Base-by-base conservation (phyloP, 2,329 filamentous ascomycete genomes). In the Aspergillus floridensis region DNA sequence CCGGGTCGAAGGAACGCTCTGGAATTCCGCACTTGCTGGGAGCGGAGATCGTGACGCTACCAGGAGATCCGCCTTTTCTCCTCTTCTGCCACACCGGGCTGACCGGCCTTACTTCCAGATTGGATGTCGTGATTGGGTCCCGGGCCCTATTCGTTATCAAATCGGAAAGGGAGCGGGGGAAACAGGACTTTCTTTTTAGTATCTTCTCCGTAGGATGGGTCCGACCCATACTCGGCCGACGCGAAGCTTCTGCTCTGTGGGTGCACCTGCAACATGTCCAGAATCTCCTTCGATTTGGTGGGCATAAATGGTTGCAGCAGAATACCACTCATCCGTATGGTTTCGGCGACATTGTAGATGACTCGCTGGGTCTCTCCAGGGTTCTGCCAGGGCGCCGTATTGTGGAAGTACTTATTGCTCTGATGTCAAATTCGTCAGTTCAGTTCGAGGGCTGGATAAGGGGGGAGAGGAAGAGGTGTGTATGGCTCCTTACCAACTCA, bases 291-390 rank as follows among this genome's bases (percentile, higher is more conserved):
- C 50, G 91, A 84, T 74, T 96, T 96, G 46, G 79, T 81, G 0
- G 95, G 95, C 84, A 99, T 96, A 70, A 93, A 91, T 1, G 95
- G 92, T 74, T 96, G 93, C 49, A 99, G 79, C 50, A 98, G 80
- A 66, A 99, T 96, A 14, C 88, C 91, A 0, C 82, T 80, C 24
- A 97, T 85, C 41, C 95, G 88, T 50, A 97, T 73, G 4, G 89
- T 84, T 76, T 99, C 95, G 8, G 88, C 84, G 48, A 82, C 81
- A 48, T 89, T 81, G 73, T 86, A 97, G 29, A 99, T 81, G 41
- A 84, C 82, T 66, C 81, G 79, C 64, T 88, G 78, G 16, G 88
- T 76, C 2, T 81, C 74, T 49, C 57, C 70, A 1, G 72, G 75
- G 35, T 75, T 75, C 3, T 78, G 71, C 93, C 93, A 98, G 0